phyloP scores from a whole-genome alignment of 1,139 yeast species.

The Yamadazyma songkhlaensis region DNA sequence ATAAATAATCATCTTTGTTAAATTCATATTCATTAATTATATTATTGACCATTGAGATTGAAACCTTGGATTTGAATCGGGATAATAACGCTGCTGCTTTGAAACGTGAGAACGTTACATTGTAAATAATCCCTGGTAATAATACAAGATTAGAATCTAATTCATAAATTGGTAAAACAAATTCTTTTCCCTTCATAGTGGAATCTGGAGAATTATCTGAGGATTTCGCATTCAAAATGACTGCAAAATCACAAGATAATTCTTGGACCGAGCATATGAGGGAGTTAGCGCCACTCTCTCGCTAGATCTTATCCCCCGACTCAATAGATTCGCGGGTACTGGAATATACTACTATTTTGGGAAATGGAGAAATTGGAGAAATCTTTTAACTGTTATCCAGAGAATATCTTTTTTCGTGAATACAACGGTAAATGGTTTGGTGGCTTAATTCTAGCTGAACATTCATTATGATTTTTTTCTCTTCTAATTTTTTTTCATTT shows the following conservation, averaged over 20 bases:
- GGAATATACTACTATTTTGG: no score
- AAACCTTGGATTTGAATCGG: constrained; percentile 30
- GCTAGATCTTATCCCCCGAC: no score
- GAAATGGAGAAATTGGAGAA: no score
- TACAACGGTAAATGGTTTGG: no score
- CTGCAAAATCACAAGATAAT: constrained; percentile 1
- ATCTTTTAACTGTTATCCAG: no score
- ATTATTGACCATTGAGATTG: constrained; percentile 29
- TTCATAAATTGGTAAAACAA: constrained; percentile 37
- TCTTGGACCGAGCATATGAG: not conserved
- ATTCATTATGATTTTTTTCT: no score
- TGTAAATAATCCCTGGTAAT: constrained; percentile 60
- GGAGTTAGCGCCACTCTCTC: no score
- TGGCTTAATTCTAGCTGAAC: no score
- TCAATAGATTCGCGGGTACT: no score
- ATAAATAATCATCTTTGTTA: constrained; percentile 20
- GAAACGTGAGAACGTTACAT: constrained; percentile 48
- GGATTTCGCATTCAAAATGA: not conserved
- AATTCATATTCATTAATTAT: constrained; percentile 36
- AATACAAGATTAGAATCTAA: constrained; percentile 48
- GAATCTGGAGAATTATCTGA: constrained; percentile 1
- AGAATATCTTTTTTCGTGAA: no score
- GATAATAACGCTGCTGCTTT: constrained; percentile 49
- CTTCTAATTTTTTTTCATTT: no score
- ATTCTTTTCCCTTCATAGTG: constrained; percentile 2